Percentiles rank a stretch among this genome's conserved stretches.
phyloP scores from a whole-genome alignment of 352 stramenopile genomes.

The Phytophthora brassicae region DNA sequence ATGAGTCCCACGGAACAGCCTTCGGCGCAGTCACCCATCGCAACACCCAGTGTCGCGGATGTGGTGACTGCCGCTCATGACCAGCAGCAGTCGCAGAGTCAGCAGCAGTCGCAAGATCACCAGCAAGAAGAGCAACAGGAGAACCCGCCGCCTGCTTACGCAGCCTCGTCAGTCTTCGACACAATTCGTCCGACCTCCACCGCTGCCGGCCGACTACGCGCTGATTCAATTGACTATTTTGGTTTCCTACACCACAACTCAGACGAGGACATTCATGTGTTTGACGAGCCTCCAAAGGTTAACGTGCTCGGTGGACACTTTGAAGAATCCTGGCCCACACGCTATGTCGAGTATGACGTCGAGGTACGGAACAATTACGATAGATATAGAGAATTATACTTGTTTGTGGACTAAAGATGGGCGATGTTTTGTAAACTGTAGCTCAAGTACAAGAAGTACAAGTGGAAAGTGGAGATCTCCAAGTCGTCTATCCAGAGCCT shows the following conservation, averaged over 20 bases:
- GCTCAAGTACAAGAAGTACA: conserved; percentile 75
- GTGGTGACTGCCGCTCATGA: conserved; percentile 20
- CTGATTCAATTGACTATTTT: conserved; percentile 41
- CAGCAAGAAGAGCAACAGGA: not conserved
- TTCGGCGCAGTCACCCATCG: conserved; percentile 3
- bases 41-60: conserved; percentile 19
- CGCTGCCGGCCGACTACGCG: conserved; percentile 16
- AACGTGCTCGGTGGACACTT: conserved; percentile 60
- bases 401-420: not conserved
- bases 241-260: conserved; percentile 55
- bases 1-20: conserved; percentile 30
- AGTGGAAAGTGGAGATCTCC: conserved; percentile 84
- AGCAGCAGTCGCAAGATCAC: conserved; percentile 13
- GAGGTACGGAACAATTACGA: conserved; percentile 50
- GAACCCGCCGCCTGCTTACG: conserved; percentile 1
- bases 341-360: conserved; percentile 86
- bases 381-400: not conserved
- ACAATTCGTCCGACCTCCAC: conserved; percentile 38
- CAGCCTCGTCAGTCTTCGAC: conserved; percentile 42
- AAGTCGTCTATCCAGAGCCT: conserved; percentile 82
- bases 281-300: conserved; percentile 66
- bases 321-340: conserved; percentile 80
- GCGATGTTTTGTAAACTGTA: conserved; percentile 4
- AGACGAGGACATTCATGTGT: conserved; percentile 75
- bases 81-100: conserved; percentile 14